Conservation (phyloP, 495 filamentous ascomycete genomes). For the Lentithecium fluviatile region DNA sequence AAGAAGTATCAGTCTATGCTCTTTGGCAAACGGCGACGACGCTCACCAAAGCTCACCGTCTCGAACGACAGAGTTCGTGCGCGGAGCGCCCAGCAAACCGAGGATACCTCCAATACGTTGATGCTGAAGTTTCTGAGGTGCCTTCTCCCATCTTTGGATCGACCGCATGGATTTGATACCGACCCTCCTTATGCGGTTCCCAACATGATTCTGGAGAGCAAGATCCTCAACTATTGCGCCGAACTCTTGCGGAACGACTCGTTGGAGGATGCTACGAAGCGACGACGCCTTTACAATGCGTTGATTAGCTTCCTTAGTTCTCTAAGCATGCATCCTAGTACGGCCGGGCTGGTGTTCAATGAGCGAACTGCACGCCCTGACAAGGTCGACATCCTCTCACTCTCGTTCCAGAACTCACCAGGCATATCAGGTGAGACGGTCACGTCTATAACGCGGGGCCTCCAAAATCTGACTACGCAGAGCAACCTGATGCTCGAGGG, state of each 20-base stretch:
- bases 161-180: conserved; percentile 22
- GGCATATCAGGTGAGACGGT: neutral
- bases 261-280: conserved; percentile 40
- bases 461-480: conserved; percentile 37
- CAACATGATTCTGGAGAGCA: conserved; percentile 36
- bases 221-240: conserved; percentile 35
- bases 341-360: conserved; percentile 17
- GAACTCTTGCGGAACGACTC: conserved; percentile 43
- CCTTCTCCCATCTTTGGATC: conserved; percentile 27
- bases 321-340: conserved; percentile 20
- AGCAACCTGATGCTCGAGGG: conserved; percentile 36
- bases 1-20: too few species aligned
- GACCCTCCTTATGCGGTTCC: conserved; percentile 30
- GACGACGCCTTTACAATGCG: conserved; percentile 35
- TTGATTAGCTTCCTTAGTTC: conserved; percentile 34
- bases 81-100: too few species aligned
- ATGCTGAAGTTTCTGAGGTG: conserved; percentile 21
- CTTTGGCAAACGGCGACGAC: too few species aligned
- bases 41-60: too few species aligned
- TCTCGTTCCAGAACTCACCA: conserved; percentile 21
- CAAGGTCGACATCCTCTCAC: conserved; percentile 28
- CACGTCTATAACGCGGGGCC: conserved; percentile 29
- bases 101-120: too few species aligned
- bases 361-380: conserved; percentile 29
- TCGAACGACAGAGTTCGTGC: too few species aligned